phyloP scores from a whole-genome alignment of 2,329 filamentous ascomycete species.

The Lojkania enalia region DNA sequence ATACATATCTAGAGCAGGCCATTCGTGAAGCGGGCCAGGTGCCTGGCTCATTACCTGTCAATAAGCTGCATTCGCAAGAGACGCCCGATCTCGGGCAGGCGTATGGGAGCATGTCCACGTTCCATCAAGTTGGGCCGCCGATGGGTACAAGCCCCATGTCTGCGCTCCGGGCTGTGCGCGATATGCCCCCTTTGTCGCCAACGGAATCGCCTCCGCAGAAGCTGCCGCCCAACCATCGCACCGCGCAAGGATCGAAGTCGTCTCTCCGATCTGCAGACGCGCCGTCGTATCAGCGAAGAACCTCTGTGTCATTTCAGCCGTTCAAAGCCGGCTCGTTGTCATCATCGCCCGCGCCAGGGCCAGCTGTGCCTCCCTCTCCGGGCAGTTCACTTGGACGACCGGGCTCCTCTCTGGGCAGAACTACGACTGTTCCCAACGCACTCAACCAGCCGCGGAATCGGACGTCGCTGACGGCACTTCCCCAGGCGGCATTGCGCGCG shows the following conservation, averaged over 20 bases:
- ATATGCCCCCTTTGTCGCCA: conserved; percentile 56
- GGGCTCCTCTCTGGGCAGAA: conserved; percentile 25
- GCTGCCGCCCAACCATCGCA: conserved; percentile 50
- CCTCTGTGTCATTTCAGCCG: conserved; percentile 88
- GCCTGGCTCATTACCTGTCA: conserved; percentile 74
- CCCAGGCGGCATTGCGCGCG: conserved; percentile 72
- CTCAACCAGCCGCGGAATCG: conserved; percentile 64
- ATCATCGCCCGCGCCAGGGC: conserved; percentile 70
- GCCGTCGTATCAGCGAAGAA: conserved; percentile 63
- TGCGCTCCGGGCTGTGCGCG: conserved; percentile 71
- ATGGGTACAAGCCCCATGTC: conserved; percentile 85
- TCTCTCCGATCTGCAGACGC: conserved; percentile 56
- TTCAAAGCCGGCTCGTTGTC: conserved; percentile 98
- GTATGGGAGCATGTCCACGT: conserved; percentile 88
- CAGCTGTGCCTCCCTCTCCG: conserved; percentile 58
- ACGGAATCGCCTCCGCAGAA: conserved; percentile 56
- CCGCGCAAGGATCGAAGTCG: conserved; percentile 53
- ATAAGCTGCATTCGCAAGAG: conserved; percentile 53
- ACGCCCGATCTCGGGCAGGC: conserved; percentile 71
- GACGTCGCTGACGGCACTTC: conserved; percentile 73
- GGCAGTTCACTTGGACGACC: conserved; percentile 51
- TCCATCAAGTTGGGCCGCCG: conserved; percentile 74
- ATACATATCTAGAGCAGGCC: conserved; percentile 80
- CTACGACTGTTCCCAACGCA: conserved; percentile 25
- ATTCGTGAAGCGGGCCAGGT: conserved; percentile 57